Evolutionary conservation across 169 alveolate genomes (phyloP).

Genomic region (Eimeria brunetti): DNA sequence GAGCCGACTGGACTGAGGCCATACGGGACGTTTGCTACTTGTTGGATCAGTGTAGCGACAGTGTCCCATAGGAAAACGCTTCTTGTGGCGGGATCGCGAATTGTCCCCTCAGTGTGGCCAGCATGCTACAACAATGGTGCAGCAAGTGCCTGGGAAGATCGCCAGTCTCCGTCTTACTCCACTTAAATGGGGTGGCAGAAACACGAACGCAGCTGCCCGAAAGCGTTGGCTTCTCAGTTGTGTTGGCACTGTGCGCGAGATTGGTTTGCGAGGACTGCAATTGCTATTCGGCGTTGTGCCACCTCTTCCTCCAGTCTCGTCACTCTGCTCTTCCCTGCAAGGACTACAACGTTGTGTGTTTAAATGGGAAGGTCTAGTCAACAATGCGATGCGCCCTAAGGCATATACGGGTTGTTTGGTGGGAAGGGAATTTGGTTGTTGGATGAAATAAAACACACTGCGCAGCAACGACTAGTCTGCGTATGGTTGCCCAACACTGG

Average conservation of each 20-base stretch:
- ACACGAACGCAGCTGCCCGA: no score
- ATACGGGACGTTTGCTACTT: no score
- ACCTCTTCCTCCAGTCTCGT: not conserved
- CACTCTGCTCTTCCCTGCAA: not conserved
- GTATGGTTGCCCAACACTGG: not conserved
- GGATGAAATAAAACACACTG: not conserved
- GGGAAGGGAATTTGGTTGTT: not conserved
- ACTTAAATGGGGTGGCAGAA: no score
- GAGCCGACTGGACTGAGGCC: no score
- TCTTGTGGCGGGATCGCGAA: no score
- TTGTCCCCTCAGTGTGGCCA: no score
- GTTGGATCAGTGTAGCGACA: no score
- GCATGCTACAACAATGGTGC: no score
- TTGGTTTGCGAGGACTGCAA: not conserved
- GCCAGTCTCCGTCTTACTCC: no score
- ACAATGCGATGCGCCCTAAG: not conserved
- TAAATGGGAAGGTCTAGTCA: not conserved
- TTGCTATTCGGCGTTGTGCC: not conserved
- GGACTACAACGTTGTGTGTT: not conserved
- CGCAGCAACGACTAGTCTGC: not conserved
- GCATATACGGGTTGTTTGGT: not conserved
- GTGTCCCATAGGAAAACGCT: no score
- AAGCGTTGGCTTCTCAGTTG: no score
- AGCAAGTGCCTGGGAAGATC: no score
- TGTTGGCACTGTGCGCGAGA: not conserved